Evolutionary conservation across 306 rosid species (phyloP).

Genomic region (Elaeagnus macrophylla): DNA sequence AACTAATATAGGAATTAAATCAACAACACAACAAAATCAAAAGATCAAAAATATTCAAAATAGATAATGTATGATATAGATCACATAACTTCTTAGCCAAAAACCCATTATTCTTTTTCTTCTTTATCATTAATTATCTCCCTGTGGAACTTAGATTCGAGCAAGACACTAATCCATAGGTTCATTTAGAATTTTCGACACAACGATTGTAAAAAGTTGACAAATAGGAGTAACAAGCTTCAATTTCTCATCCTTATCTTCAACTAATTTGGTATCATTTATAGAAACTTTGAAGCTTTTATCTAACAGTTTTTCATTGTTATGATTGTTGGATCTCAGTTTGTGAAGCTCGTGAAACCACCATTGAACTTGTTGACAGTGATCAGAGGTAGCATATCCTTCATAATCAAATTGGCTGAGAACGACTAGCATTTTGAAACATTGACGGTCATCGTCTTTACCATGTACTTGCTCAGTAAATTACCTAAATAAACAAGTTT

Average conservation of each 20-base stretch:
- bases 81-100: conserved; percentile 51
- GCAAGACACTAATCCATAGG: conserved; percentile 58
- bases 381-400: conserved; percentile 65
- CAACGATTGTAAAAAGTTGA: conserved; percentile 39
- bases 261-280: conserved; percentile 9
- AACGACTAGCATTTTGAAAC: conserved; percentile 74
- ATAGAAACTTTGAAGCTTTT: conserved; percentile 5
- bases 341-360: conserved; percentile 53
- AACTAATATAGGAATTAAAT: neutral
- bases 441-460: conserved; percentile 59
- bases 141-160: conserved; percentile 12
- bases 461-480: conserved; percentile 72
- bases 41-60: conserved; percentile 2
- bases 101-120: conserved; percentile 22
- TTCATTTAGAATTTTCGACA: conserved; percentile 50
- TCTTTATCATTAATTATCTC: conserved; percentile 11
- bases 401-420: conserved; percentile 17
- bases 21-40: neutral
- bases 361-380: conserved; percentile 57
- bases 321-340: conserved; percentile 27
- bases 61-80: conserved; percentile 28
- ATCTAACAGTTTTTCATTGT: neutral
- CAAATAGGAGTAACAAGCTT: conserved; percentile 67
- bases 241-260: conserved; percentile 26
- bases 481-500: too few relatives aligned